Evolutionary conservation across 1,284 basidiomycete species (phyloP), one percentile per base, ranked within the genome.

Genomic region (Tetrapyrgos nigripes): DNA sequence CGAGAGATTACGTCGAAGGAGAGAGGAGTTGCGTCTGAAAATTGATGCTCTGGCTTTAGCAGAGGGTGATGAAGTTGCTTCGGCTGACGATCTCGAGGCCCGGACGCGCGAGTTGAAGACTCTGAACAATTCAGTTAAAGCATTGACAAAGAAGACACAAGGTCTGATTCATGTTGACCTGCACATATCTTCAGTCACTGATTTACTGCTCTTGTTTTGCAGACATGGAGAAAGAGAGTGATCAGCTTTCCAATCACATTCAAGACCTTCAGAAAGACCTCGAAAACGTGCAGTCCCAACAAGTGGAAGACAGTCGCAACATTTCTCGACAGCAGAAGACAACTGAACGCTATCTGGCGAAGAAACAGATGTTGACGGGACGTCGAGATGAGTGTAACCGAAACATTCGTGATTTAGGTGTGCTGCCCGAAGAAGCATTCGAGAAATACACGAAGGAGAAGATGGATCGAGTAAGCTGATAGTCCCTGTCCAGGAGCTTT

Each of bases 381-480:
- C 88, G 96, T 54, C 94, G 94, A 70, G 96, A 97, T 62, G 94
- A 97, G 69, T 96, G 93, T 71, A 96, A 94, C 70, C 87, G 93
- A 63, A 95, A 92, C 69, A 97, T 99, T 66, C 90, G 97, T 59
- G 97, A 99, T 69, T 84, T 99, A 9, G 97, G 97, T 53, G 95
- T 98, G 1, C 76, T 99, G 24, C 97, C 97, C 0, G 96, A 98
- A 71, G 97, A 99, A 73, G 97, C 97, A 0, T 99, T 97, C 69
- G 89, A 94, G 69, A 98, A 97, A 76, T 98, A 98, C 71, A 91
- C 88, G 11, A 87, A 84, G 56, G 89, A 92, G 58, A 88, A 89
- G 66, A 81, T 92, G 10, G 95, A 98, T 66, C 84, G 88, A 74
- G 94, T 96, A 55, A 58, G 87, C 24, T 21, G 48, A 2, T 17